phyloP scores from a whole-genome alignment of 768 basidiomycete genomes.

The Amyloporia xantha region DNA sequence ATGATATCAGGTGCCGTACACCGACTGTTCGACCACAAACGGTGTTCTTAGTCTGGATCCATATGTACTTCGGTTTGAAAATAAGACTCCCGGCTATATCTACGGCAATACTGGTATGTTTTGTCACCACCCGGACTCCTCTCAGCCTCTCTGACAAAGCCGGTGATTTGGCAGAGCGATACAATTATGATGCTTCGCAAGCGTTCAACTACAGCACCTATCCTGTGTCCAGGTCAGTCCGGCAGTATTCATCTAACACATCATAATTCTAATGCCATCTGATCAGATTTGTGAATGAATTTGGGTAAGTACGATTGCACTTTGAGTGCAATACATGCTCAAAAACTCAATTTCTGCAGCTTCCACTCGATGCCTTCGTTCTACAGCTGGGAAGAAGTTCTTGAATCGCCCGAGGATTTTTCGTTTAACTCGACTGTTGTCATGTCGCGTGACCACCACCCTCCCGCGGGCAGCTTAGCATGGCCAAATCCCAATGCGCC shows the following conservation, averaged over 20 bases:
- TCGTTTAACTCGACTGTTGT: slow-evolving; percentile 53
- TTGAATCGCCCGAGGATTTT: slow-evolving; percentile 43
- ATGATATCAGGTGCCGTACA: slow-evolving; percentile 41
- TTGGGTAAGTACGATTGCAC: slow-evolving; percentile 32
- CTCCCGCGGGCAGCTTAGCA: slow-evolving; percentile 42
- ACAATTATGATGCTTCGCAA: slow-evolving; percentile 45
- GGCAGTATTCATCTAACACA: too few relatives aligned
- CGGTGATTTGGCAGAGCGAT: slow-evolving; percentile 34
- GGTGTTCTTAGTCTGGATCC: slow-evolving; percentile 52
- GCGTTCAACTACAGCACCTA: slow-evolving; percentile 51
- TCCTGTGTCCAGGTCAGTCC: slow-evolving; percentile 37
- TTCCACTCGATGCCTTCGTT: slow-evolving; percentile 61
- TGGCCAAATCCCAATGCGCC: slow-evolving; percentile 52
- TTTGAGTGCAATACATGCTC: too few relatives aligned
- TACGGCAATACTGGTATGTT: slow-evolving; percentile 45
- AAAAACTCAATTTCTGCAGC: too few relatives aligned
- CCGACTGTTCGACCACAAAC: slow-evolving; percentile 52
- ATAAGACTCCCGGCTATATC: slow-evolving; percentile 44
- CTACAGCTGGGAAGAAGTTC: slow-evolving; percentile 54
- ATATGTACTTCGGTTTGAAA: slow-evolving; percentile 42
- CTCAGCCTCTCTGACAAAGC: too few relatives aligned
- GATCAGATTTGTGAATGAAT: slow-evolving; percentile 55
- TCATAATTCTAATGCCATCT: too few relatives aligned
- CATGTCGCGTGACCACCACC: slow-evolving; percentile 49
- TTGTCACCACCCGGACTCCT: too few relatives aligned